Conservation (phyloP, 768 basidiomycete species). For the Mycena leptocephala region DNA sequence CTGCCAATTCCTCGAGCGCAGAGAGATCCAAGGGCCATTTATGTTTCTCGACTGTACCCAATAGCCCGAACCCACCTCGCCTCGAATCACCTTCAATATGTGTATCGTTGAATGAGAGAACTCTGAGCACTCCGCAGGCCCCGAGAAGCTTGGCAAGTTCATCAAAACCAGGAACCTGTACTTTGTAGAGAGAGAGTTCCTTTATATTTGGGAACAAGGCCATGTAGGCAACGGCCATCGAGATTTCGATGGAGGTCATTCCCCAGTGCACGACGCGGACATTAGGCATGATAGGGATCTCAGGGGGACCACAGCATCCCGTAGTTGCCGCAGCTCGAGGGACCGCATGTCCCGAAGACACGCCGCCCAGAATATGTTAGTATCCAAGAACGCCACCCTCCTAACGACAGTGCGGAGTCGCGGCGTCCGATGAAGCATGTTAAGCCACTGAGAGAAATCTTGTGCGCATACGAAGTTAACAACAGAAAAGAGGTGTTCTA, state of each 20-base stretch:
- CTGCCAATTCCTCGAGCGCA: background rate
- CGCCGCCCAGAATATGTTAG: background rate
- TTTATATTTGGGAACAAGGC: background rate
- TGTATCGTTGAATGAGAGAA: background rate
- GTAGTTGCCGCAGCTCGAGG: slow-evolving; percentile 19
- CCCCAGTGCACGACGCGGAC: background rate
- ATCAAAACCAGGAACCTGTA: background rate
- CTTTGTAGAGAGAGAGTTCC: background rate
- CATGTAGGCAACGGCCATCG: background rate
- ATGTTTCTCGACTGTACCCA: no score
- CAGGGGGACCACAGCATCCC: background rate
- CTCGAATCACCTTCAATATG: background rate
- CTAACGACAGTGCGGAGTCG: background rate
- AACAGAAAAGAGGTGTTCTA: slow-evolving; percentile 19
- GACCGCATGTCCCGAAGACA: slow-evolving; percentile 22
- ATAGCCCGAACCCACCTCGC: no score
- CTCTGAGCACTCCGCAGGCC: background rate
- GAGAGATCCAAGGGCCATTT: background rate
- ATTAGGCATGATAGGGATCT: background rate
- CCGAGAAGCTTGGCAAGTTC: background rate
- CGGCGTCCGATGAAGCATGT: slow-evolving; percentile 16
- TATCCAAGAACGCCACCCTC: slow-evolving; percentile 8
- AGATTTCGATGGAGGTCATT: background rate
- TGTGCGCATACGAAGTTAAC: slow-evolving; percentile 16
- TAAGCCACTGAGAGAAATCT: slow-evolving; percentile 15